Evolutionary conservation across 2,329 filamentous ascomycete species (phyloP), one percentile per base, ranked within the genome.

Genomic region (Neofusicoccum parvum): DNA sequence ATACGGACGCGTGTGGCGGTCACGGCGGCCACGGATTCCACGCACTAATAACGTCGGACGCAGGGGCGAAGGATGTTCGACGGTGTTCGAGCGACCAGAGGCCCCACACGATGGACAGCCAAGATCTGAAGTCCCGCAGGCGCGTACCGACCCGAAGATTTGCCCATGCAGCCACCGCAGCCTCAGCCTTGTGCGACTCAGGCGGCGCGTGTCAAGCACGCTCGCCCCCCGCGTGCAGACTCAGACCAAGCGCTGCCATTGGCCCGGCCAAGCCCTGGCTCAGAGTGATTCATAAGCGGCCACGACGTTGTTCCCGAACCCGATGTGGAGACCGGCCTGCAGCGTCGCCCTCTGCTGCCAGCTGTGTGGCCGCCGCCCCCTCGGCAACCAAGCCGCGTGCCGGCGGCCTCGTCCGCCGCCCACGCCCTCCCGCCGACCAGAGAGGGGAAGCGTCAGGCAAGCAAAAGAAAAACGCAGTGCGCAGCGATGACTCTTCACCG

Each of bases 171-270:
- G 37, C 37, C 14, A 39, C 37, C 11, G 37, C 37, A 17, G 56
- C 56, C 32, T 60, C 56, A 60, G 56, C 56, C 56, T 60, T 60
- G 56, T 48, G 32, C 56, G 56, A 60, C 56, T 60, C 56, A 60
- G 15, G 3, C n/a, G 17, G 15, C 56, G 56, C 27, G 3, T 43
- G 23, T 32, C 37, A 43, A 56, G 54, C 39, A 20, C 56, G 41
- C 32, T 10, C 43, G 37, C 32, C 14, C 23, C 5, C 17, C 41
- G 53, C 41, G 14, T 37, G 39, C 56, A 12, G 56, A 46, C 10
- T 60, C 56, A 49, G 12, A 5, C 56, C 14, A 9, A 23, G 10
- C 3, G 3, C 5, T 14, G 37, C 17, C n/a, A 60, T 60, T 60
- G 41, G 56, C 41, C 43, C 10, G 15, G 27, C 7, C 32, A 3